Percentiles rank a stretch among this genome's conserved stretches.
Conservation (phyloP, 805 yeast species). For the Hanseniaspora jakobsenii region DNA sequence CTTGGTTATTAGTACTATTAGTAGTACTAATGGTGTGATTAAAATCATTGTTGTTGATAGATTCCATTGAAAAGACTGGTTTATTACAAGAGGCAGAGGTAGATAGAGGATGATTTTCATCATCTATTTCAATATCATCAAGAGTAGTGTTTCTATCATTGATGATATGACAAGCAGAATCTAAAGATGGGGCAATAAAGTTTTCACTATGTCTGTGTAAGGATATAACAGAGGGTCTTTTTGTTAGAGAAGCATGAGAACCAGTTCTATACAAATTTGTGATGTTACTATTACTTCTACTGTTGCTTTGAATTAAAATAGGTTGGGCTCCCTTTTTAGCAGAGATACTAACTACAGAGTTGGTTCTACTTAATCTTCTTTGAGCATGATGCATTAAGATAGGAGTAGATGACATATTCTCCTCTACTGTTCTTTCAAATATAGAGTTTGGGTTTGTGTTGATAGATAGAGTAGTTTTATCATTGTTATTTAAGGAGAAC, state of each 20-base stretch:
- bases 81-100: background rate
- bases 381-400: slow-evolving; percentile 7
- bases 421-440: slow-evolving; percentile 58
- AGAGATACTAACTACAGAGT: slow-evolving; percentile 10
- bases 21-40: slow-evolving; percentile 8
- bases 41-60: slow-evolving; percentile 13
- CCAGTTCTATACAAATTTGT: slow-evolving; percentile 8
- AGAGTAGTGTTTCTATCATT: slow-evolving; percentile 47
- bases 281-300: slow-evolving; percentile 4
- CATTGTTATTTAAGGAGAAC: slow-evolving; percentile 2
- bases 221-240: slow-evolving; percentile 19
- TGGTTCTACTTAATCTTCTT: slow-evolving; percentile 19
- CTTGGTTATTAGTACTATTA: slow-evolving; percentile 14
- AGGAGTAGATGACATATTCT: slow-evolving; percentile 30
- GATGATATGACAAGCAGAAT: slow-evolving; percentile 57
- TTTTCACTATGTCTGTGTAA: slow-evolving; percentile 40
- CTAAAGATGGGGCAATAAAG: slow-evolving; percentile 69
- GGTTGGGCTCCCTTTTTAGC: slow-evolving; percentile 11
- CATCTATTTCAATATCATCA: slow-evolving; percentile 59
- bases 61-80: slow-evolving; percentile 5
- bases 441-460: slow-evolving; percentile 29
- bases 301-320: background rate
- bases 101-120: slow-evolving; percentile 21
- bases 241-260: slow-evolving; percentile 19
- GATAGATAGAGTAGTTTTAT: background rate